Base-by-base conservation (phyloP, 2,329 filamentous ascomycete species). In the Metarhizium humberi region DNA sequence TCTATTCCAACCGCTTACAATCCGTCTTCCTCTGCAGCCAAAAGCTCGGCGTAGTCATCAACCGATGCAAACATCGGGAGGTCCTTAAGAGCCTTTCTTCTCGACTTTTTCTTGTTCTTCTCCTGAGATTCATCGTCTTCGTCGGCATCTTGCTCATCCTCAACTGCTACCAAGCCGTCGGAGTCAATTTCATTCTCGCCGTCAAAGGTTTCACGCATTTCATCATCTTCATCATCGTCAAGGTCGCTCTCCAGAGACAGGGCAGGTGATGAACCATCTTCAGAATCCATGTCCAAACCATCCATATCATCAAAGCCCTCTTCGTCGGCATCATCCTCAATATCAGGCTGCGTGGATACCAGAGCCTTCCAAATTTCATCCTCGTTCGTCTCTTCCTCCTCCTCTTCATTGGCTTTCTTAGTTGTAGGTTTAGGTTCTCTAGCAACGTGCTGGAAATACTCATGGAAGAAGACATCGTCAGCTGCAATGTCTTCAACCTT, bases 391-490 rank as follows among this genome's bases (percentile, higher is more conserved):
- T 77, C 78, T 4, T 71, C 73, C 3, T 74, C 76, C 34, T 66
- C 68, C 51, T 75, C 75, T 64, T 78, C 80, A 60, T 78, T 75
- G 52, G 75, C 72, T 68, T 81, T 79, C 72, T 80, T 81, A 63
- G 78, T 78, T 63, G 25, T 8, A 5, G 52, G 7, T 67, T 86
- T 81, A 55, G 69, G 68, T 52, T 78, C 74, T 70, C 85, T 90
- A 59, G 84, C 84, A 55, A 88, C 73, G 58, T 86, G 82, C 57
- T 83, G 86, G 73, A 99, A 99, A 81, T 99, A 99, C 61, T 90
- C 86, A 71, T 99, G 94, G 82, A 99, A 99, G 82, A 99, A 99
- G 43, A 91, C 88, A 67, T 99, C 94, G 61, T 99, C 92, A 0
- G 85, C 90, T 3, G 88, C 85, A 48, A 99, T 87, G 54, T 97